Base-by-base conservation (phyloP, 805 yeast genomes). In the Cyberlindnera suaveolens region DNA sequence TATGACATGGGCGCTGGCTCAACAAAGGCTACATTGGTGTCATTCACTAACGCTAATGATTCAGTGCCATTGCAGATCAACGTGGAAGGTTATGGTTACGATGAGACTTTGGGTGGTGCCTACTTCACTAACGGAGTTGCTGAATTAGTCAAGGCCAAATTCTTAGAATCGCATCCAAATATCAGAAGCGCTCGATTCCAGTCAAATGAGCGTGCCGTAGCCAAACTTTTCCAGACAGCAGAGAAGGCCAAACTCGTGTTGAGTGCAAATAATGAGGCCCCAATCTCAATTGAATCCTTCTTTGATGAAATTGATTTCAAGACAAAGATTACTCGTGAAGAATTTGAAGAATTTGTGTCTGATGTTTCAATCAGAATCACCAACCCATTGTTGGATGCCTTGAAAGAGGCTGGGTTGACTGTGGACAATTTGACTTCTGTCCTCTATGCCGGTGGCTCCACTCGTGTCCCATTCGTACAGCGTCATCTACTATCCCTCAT, bases 1-100 rank as follows among this genome's bases (percentile, higher is more conserved):
- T 88, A 82, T 59, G 99, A 93, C 61, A 77, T 85, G 76, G 99
- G 99, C 38, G 91, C 96, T 5, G 95, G 95, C 1, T 82, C 95
- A 1, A 85, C 95, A 0, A 78, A 82, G 43, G 95, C 96, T 2
- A 85, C 98, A 0, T 66, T 93, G n/a, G 77, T 89, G 40, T 78
- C 90, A 1, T 70, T 82, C 48, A 62, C 64, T 15, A 75, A 76
- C 18, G 61, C 59, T 38, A 67, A 68, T 20, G 67, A 68, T 30
- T 67, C 70, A 9, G 63, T 72, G 9, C 68, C 70, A 1, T 49
- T 66, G 17, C 51, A 48, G n/a, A 66, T 89, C 32, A 83, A 78
- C 32, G 74, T 87, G 23, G 84, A 80, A 57, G 89, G 88, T 27
- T 77, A 80, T 47, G 89, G 91, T 1, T 78, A 63, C 56, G 85